Percentiles rank a stretch among this genome's conserved stretches.
Conservation (phyloP, 1,284 basidiomycete genomes). For the Tilletia caries region DNA sequence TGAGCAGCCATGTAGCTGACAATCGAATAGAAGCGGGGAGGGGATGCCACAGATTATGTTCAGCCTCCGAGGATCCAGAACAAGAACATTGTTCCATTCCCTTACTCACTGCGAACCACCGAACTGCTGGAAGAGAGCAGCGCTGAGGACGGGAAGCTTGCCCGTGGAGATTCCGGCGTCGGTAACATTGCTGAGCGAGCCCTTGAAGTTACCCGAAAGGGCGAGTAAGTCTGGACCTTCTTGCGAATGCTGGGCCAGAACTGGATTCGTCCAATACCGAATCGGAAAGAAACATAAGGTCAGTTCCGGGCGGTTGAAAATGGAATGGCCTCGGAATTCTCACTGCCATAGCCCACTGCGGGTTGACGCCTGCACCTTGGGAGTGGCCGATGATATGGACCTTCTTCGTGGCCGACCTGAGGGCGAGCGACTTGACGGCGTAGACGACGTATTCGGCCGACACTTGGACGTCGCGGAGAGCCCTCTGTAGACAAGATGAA, state of each 20-base stretch:
- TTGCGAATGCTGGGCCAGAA: constrained; percentile 19
- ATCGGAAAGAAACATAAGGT: no score
- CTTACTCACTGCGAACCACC: constrained; percentile 2
- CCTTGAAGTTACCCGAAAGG: constrained; percentile 50
- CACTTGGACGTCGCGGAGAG: constrained; percentile 45
- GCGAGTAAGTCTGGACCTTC: constrained; percentile 34
- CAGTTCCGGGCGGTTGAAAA: no score
- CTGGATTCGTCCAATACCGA: no score
- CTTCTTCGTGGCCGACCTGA: constrained; percentile 37
- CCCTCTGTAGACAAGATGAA: constrained; percentile 12
- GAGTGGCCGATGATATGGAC: constrained; percentile 51
- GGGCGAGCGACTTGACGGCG: constrained; percentile 39
- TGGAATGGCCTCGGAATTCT: no score
- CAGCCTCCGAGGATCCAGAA: constrained; percentile 26
- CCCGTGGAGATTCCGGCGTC: constrained; percentile 13
- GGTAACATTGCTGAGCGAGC: constrained; percentile 14
- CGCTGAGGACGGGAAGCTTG: constrained; percentile 28
- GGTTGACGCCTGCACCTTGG: constrained; percentile 44
- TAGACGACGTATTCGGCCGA: constrained; percentile 52
- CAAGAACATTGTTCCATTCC: no score
- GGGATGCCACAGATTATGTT: constrained; percentile 29
- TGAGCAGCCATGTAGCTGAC: constrained; percentile 44
- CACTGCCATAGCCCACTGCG: constrained; percentile 45
- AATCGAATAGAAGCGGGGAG: constrained; percentile 15
- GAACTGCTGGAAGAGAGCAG: constrained; percentile 12